Evolutionary conservation across 108 stramenopile species (phyloP), one percentile per base, ranked within the genome.

Genomic region (Pseudonitzschia delicatissima): DNA sequence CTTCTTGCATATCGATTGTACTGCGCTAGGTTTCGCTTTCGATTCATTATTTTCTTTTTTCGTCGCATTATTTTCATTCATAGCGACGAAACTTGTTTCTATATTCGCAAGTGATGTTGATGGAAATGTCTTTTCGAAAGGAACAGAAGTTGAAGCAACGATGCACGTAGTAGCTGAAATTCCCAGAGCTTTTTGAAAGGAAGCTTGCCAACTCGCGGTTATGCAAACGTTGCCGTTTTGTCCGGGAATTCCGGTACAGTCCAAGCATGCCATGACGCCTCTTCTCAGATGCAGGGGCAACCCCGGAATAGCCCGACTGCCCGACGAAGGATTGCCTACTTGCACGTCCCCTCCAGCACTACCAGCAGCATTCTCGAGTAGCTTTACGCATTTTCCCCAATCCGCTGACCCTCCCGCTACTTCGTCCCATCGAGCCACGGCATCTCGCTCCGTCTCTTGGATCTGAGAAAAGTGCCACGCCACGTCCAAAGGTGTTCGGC

Each of bases 401-500:
- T 91, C 87, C 25, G 87, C 80, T 48, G 50, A 9, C 1, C 61
- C 83, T 23, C 88, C 93, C 4, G 93, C 86, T n/a, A 94, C 78
- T 1, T 34, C 63, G 73, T 94, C 88, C 93, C 90, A 94, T 68
- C 92, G 70, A 29, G 81, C 78, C 3, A 91, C 81, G 9, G 71
- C 72, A 12, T 50, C 45, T 49, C 57, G 63, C 37, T 90, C 87
- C 27, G 65, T 18, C 17, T 87, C 80, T 55, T 79, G 73, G 15
- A 39, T 65, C 32, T 55, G 7, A 35, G 47, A 29, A 53, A 32
- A 69, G 17, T 78, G 78, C 23, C 59, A 42, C 8, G 88, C 90
- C 49, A 89, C 74, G 34, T 82, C 72, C 39, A 89, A 49, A 0
- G 89, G 76, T 44, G 81, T 86, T 11, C 64, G 39, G 17, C 57